Evolutionary conservation across 139 green algal species (phyloP), one percentile per base, ranked within the genome.

Genomic region (Nannochloris sp.): DNA sequence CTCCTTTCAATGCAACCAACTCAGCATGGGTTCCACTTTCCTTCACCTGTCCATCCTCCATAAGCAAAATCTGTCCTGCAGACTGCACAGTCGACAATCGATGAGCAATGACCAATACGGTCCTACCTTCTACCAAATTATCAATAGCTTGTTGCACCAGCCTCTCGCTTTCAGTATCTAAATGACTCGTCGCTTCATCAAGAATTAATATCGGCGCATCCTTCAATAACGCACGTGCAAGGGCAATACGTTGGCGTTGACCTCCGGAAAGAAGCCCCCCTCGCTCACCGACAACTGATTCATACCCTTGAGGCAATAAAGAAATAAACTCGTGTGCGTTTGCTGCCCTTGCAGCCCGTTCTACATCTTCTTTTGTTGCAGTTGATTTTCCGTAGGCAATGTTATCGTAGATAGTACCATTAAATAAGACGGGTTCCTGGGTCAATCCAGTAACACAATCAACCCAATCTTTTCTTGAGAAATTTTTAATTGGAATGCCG

Each of bases 361-460:
- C 71, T 7, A 89, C 60, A 42, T 83, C 72, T 19, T 61, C 68
- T 39, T 61, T 39, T 32, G 36, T 70, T 59, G 64, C 72, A 24
- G 67, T 68, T 27, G 60, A 65, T 24, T n/a, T 42, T 58, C 81
- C 88, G 56, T 96, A 96, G 0, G 75, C 71, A 27, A 96, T 96
- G 79, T 96, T 96, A 71, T 96, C 89, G 2, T 65, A 79, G 10
- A 95, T 90, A 62, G 72, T 92, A 24, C 83, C 87, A 74, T 76
- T 60, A 69, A 95, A 95, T 13, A 95, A 76, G 44, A 92, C 80
- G 13, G 89, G 83, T 66, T 95, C 89, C 66, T 95, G 87, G 34
- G 70, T 77, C n/a, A 88, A 74, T 29, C 92, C 77, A 9, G 85
- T 77, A 10, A 95, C 68, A 24, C 83, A 79, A 2, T 63, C 61